Base-by-base conservation (phyloP, 1,139 yeast species). In the Suhomyces maxii region DNA sequence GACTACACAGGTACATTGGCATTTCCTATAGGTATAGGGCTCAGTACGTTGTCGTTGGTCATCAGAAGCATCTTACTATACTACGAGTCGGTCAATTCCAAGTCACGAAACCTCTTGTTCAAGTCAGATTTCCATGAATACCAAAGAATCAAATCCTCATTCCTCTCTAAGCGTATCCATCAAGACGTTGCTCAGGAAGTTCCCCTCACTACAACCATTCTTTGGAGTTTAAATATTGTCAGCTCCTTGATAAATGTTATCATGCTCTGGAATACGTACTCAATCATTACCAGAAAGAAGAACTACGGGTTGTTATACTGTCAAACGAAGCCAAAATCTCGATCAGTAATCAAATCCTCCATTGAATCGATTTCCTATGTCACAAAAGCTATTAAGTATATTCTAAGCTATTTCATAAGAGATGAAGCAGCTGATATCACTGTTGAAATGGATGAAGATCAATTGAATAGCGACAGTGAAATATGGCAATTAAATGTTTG, bases 401-500 rank as follows among this genome's bases (percentile, higher is more conserved):
- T 47, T 4, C 13, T 43, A 25, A 14, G 40, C 14, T 41, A 31
- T 6, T 37, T 49, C 30, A 45, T 38, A 31, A 36, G 39, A 14
- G 44, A 42, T 10, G 45, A 44, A 8, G 46, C 40, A 10, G 37
- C 36, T 7, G 46, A 40, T 23, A 34, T 38, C 7, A 37, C 50
- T 7, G 43, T 49, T 8, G 43, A 41, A 7, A 18, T 39, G 30
- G 56, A 56, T 11, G 52, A 50, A 25, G 53, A 49, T 34, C 59
- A 57, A n/a, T 28, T 28, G 7, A 49, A 60, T 11, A 61, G 55
- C 11, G 56, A 55, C 13, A 66, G 65, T 42, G 67, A 69, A 40
- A 64, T 70, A 13, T 85, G 85, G 80, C 79, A 79, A 44, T 60
- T 86, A 41, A 69, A 66, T 34, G 76, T 61, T 78, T 62, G 67